A percentile compares a stretch with the other conserved stretches of the same genome.
Conservation (phyloP, 2,329 filamentous ascomycete genomes). For the Fusarium xylarioides region DNA sequence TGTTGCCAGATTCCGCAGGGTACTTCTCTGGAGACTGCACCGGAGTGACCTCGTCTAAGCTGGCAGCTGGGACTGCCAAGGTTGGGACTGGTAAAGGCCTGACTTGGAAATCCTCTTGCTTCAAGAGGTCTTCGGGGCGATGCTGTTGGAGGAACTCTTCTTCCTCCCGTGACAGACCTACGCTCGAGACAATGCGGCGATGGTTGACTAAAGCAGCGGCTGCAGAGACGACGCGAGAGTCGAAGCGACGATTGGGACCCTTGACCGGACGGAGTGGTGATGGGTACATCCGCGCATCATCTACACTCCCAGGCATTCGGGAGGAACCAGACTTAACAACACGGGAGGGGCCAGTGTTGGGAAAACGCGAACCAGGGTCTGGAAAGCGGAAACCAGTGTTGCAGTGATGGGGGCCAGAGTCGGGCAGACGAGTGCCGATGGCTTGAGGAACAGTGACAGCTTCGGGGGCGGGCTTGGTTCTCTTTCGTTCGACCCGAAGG, state of each 20-base stretch:
- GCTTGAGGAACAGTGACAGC: not conserved
- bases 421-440: not conserved
- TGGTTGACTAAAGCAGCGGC: not conserved
- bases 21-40: slow-evolving; percentile 7
- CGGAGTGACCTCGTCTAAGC: slow-evolving; percentile 5
- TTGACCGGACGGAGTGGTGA: not conserved
- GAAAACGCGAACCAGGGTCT: not conserved
- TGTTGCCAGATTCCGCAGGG: not conserved
- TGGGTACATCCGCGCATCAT: not conserved
- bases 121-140: not conserved
- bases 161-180: not conserved
- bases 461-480: slow-evolving; percentile 30
- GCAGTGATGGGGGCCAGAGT: not conserved
- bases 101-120: not conserved
- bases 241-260: slow-evolving; percentile 8
- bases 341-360: not conserved
- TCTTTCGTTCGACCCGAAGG: slow-evolving; percentile 53
- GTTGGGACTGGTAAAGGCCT: not conserved
- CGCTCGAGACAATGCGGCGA: not conserved
- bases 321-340: not conserved
- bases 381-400: not conserved
- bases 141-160: not conserved
- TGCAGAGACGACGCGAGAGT: slow-evolving; percentile 3
- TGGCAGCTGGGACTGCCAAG: not conserved
- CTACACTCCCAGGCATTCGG: not conserved